Evolutionary conservation across 2,329 filamentous ascomycete genomes (phyloP), one percentile per base, ranked within the genome.

Genomic region (Clonostachys chloroleuca): DNA sequence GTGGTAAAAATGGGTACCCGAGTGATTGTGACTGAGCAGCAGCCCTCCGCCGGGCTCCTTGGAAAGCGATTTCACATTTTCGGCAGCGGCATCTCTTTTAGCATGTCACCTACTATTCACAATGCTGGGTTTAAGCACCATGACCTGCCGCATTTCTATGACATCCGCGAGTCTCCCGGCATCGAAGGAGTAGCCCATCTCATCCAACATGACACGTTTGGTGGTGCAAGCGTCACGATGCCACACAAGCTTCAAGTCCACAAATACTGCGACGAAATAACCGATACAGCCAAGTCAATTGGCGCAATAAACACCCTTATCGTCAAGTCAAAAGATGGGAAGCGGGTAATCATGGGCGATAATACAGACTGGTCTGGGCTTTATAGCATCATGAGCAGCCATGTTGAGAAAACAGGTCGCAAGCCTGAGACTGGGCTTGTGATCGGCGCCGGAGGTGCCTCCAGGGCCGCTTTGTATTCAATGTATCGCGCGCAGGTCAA

Each of bases 81-180:
- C n/a, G 44, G 44, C n/a, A 40, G 40, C 20, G 44, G 44, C 34
- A 46, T 46, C n/a, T 46, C 44, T 20, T 46, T 46, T 17, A 46
- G 44, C 34, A 37, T 46, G 20, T 46, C 44, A 20, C 44, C 44
- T 12, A 46, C 16, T 24, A 46, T 46, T 39, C 44, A 46, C 44
- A 46, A 46, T 33, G 44, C 44, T 24, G 44, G 44, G 12, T 46
- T 46, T 24, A 46, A 46, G 12, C 36, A 46, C 8, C n/a, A 46
- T 40, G 7, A 37, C 10, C 34, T 46, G 6, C 44, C 44, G 6
- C 20, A 46, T 33, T 13, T 18, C 14, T 46, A 46, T 7, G 44
- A 46, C 20, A 46, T 46, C 20, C 44, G 44, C 16, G n/a, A 46
- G 36, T 46, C 44, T 12, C n/a, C 44, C 18, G 30, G 33, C 35